Conservation (phyloP, 495 filamentous ascomycete genomes). For the Pseudomonodictys pantanalensis region DNA sequence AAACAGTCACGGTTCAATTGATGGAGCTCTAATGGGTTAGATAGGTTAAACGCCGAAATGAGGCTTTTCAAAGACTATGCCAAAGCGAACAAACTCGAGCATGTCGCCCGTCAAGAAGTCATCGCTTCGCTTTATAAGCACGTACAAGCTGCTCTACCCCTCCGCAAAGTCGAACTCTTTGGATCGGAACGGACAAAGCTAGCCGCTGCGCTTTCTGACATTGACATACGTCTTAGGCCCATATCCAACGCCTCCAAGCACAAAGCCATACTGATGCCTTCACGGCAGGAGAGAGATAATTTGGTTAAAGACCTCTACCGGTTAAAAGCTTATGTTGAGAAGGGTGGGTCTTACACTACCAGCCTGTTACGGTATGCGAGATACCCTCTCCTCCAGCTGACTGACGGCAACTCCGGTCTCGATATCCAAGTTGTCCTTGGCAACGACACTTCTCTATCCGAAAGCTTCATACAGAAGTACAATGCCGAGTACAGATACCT, state of each 20-base stretch:
- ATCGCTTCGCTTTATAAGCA: constrained; percentile 9
- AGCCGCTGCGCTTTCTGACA: constrained; percentile 49
- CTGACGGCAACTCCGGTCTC: constrained; percentile 50
- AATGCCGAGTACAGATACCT: constrained; percentile 50
- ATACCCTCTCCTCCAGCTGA: constrained; percentile 36
- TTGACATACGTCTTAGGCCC: constrained; percentile 47
- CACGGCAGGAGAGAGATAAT: not conserved
- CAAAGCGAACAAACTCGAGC: constrained; percentile 10
- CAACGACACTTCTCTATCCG: constrained; percentile 39
- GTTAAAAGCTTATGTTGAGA: not conserved
- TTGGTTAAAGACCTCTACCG: not conserved
- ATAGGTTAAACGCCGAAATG: too few relatives aligned
- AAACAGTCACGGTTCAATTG: not conserved
- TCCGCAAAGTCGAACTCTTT: constrained; percentile 40
- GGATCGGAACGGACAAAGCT: constrained; percentile 58
- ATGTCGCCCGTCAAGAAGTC: constrained; percentile 33
- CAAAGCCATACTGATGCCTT: not conserved
- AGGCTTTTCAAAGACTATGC: constrained; percentile 16
- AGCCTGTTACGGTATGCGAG: constrained; percentile 4
- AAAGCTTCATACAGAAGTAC: constrained; percentile 48
- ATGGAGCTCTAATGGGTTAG: not conserved
- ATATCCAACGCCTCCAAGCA: not conserved
- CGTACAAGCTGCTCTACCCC: constrained; percentile 1
- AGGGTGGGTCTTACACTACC: not conserved
- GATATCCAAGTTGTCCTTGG: constrained; percentile 48